Evolutionary conservation across 352 stramenopile genomes (phyloP).

Genomic region (Plasmopara muralis): DNA sequence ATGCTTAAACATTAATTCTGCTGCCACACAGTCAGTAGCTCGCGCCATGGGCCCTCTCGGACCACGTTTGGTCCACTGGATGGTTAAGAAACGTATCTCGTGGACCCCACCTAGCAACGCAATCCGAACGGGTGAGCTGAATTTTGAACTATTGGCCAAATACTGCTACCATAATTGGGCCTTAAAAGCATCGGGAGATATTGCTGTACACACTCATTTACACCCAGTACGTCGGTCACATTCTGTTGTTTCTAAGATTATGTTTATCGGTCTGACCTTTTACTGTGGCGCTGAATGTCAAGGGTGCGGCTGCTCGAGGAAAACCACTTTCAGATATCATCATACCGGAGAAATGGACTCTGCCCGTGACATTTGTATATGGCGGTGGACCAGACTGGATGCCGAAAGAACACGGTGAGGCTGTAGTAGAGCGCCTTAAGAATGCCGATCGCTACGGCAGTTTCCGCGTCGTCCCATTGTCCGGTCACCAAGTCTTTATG

Average conservation of each 20-base stretch:
- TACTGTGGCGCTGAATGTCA: no score
- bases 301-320: no score
- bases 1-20: no score
- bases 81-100: no score
- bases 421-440: slow-evolving; percentile 40
- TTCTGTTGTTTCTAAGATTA: neutral
- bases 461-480: no score
- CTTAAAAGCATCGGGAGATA: slow-evolving; percentile 53
- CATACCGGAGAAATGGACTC: slow-evolving; percentile 15
- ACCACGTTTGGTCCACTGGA: no score
- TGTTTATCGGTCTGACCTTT: no score
- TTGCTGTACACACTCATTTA: slow-evolving; percentile 59
- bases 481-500: no score
- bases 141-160: slow-evolving; percentile 48
- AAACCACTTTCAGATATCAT: no score
- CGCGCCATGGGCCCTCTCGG: no score
- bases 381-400: slow-evolving; percentile 68
- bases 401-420: slow-evolving; percentile 49
- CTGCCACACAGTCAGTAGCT: no score
- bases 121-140: slow-evolving; percentile 36
- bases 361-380: slow-evolving; percentile 67
- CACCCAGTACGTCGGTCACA: slow-evolving; percentile 28
- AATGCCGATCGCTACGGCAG: slow-evolving; percentile 3
- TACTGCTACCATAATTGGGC: slow-evolving; percentile 80
- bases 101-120: no score